phyloP scores from a whole-genome alignment of 2,329 filamentous ascomycete species.

The Pestalotiopsis fici region DNA sequence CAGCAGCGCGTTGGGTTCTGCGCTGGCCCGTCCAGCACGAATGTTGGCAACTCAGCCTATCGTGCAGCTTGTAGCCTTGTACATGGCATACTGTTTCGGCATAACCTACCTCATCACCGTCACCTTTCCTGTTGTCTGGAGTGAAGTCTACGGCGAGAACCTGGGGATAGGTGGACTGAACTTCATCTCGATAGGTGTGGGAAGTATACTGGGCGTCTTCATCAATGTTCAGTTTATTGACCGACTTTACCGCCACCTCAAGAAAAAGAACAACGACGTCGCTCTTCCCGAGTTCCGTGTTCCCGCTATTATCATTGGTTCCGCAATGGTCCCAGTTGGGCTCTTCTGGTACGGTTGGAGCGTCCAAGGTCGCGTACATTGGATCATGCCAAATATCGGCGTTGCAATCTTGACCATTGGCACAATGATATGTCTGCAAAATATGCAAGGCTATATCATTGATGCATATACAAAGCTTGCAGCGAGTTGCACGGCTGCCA shows the following conservation, averaged over 20 bases:
- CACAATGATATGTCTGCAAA: slow-evolving; percentile 34
- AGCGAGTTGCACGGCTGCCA: neutral
- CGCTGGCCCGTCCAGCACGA: neutral
- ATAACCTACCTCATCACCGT: neutral
- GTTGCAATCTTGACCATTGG: slow-evolving; percentile 35
- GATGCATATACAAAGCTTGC: neutral
- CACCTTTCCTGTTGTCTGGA: neutral
- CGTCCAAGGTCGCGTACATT: slow-evolving; percentile 37
- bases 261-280: neutral
- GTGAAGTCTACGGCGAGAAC: neutral
- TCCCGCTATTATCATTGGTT: slow-evolving; percentile 18
- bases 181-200: neutral
- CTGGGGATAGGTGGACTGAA: neutral
- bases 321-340: slow-evolving; percentile 25
- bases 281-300: slow-evolving; percentile 25
- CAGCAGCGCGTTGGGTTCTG: neutral
- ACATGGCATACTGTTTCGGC: neutral
- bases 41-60: neutral
- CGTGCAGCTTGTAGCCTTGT: neutral
- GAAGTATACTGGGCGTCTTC: neutral
- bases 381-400: slow-evolving; percentile 54
- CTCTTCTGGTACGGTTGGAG: slow-evolving; percentile 37
- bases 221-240: neutral
- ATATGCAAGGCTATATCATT: slow-evolving; percentile 21
- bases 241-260: neutral